phyloP scores from a whole-genome alignment of 805 yeast genomes.

The Yarrowia keelungensis region DNA sequence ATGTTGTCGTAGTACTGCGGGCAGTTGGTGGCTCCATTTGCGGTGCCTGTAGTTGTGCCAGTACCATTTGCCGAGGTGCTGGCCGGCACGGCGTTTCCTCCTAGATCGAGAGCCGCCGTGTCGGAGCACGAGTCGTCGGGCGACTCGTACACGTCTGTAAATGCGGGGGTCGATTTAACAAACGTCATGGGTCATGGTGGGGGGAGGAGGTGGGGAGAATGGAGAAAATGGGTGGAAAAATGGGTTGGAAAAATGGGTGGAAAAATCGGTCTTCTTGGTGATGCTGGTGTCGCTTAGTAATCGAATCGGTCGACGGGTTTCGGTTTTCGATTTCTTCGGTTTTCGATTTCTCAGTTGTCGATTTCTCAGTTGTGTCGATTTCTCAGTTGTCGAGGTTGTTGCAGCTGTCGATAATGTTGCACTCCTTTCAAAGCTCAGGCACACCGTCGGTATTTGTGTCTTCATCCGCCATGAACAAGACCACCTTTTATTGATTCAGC shows the following conservation, averaged over 20 bases:
- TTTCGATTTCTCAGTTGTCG: too few relatives aligned
- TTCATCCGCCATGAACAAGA: constrained; percentile 18
- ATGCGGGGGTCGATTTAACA: constrained; percentile 25
- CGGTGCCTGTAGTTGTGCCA: constrained; percentile 32
- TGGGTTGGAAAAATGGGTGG: too few relatives aligned
- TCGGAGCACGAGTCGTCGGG: constrained; percentile 15
- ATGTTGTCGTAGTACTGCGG: constrained; percentile 43
- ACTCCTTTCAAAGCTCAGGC: too few relatives aligned
- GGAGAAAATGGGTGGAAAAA: too few relatives aligned
- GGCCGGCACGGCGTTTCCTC: constrained; percentile 14
- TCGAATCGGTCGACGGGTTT: too few relatives aligned
- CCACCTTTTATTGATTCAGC: constrained; percentile 35
- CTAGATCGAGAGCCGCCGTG: constrained; percentile 23
- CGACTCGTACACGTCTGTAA: constrained; percentile 7
- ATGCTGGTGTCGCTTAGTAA: too few relatives aligned
- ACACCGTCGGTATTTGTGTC: too few relatives aligned
- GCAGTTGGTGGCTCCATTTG: constrained; percentile 29
- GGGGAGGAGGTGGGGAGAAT: not conserved
- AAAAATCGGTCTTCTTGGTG: too few relatives aligned
- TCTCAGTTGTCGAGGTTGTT: too few relatives aligned
- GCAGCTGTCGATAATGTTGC: too few relatives aligned
- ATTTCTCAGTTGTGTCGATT: too few relatives aligned
- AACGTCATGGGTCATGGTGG: constrained; percentile 27
- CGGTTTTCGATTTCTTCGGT: too few relatives aligned
- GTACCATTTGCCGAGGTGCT: not conserved